phyloP scores from a whole-genome alignment of 1,284 basidiomycete genomes.

The Golubevia sp. region DNA sequence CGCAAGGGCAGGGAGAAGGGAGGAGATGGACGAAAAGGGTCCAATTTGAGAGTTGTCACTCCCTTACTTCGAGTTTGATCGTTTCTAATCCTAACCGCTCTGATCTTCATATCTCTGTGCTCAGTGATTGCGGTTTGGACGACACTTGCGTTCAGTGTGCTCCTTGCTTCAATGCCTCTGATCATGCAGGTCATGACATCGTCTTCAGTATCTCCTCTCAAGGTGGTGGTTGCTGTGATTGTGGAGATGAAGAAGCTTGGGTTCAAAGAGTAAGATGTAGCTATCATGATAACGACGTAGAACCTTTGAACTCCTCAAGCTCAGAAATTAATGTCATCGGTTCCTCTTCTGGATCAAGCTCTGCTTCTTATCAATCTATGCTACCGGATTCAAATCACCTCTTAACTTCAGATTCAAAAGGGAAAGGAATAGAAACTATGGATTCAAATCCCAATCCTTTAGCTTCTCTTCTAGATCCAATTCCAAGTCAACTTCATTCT shows the following conservation, averaged over 20 bases:
- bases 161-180: constrained; percentile 51
- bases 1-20: no score
- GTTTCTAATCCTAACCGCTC: no score
- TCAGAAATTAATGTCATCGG: constrained; percentile 12
- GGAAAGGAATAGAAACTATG: neutral
- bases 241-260: constrained; percentile 60
- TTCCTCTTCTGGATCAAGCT: no score
- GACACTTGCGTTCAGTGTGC: constrained; percentile 59
- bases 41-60: no score
- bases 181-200: constrained; percentile 54
- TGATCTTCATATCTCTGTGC: neutral
- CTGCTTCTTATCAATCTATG: neutral
- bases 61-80: neutral
- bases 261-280: constrained; percentile 43
- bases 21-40: no score
- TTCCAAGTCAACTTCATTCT: neutral
- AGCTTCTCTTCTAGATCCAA: neutral
- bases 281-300: constrained; percentile 22
- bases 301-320: constrained; percentile 21
- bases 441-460: neutral
- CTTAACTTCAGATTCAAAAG: neutral
- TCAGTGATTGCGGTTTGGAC: constrained; percentile 51
- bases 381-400: neutral
- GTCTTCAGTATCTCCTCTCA: constrained; percentile 51
- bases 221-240: constrained; percentile 56